phyloP scores from a whole-genome alignment of 805 yeast genomes.

The Candida tibetensis region DNA sequence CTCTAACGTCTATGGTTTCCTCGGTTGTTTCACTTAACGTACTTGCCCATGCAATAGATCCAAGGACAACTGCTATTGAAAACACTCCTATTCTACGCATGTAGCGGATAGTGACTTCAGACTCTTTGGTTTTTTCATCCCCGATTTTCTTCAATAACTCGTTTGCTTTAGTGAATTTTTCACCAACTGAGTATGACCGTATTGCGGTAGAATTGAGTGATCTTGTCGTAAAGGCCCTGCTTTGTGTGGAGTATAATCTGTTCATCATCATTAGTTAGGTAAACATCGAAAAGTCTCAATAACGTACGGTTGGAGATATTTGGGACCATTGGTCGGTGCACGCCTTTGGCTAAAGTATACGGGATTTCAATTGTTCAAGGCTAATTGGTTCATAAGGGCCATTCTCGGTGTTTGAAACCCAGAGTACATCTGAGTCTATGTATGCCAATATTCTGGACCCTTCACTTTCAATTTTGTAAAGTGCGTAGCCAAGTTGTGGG shows the following conservation, averaged over 20 bases:
- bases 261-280: too few species aligned
- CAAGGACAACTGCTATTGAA: conserved; percentile 26
- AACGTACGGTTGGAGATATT: too few species aligned
- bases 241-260: too few species aligned
- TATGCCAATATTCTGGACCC: conserved; percentile 44
- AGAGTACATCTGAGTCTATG: conserved; percentile 65
- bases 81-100: conserved; percentile 24
- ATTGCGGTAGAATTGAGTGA: too few species aligned
- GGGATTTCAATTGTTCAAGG: conserved; percentile 4
- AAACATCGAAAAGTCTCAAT: too few species aligned
- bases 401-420: conserved; percentile 33
- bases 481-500: conserved; percentile 38
- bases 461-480: conserved; percentile 39
- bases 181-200: conserved; percentile 13
- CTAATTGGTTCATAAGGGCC: conserved; percentile 40
- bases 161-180: conserved; percentile 21
- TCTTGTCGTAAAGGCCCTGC: too few species aligned
- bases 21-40: conserved; percentile 10
- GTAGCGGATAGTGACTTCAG: conserved; percentile 25
- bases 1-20: conserved; percentile 9
- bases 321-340: too few species aligned
- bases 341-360: too few species aligned
- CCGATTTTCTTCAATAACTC: conserved; percentile 28
- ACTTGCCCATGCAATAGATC: conserved; percentile 28
- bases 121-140: conserved; percentile 30